phyloP scores from a whole-genome alignment of 2,329 filamentous ascomycete species.

The Fusarium miscanthi region DNA sequence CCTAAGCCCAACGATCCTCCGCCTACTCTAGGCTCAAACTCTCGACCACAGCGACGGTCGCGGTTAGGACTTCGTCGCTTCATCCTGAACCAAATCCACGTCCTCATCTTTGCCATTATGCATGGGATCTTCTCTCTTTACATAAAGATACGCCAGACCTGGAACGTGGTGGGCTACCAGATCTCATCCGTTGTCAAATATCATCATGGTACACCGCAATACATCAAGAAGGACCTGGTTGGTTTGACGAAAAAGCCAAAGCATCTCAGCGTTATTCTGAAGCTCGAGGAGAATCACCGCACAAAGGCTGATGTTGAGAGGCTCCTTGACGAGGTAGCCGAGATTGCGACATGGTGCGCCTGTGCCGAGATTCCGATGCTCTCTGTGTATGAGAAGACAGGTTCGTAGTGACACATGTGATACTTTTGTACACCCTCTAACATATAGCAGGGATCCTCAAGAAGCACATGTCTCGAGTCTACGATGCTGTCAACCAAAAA shows the following conservation, averaged over 20 bases:
- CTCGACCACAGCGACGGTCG: constrained; percentile 49
- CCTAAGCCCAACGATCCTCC: constrained; percentile 51
- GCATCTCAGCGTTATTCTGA: constrained; percentile 88
- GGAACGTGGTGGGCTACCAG: constrained; percentile 81
- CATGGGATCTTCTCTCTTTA: constrained; percentile 90
- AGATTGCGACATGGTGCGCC: constrained; percentile 92
- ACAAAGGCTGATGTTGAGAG: constrained; percentile 81
- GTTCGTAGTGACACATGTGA: constrained; percentile 57
- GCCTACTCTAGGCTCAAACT: constrained; percentile 25
- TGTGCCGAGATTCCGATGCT: constrained; percentile 88
- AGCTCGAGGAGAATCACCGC: constrained; percentile 75
- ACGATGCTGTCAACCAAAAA: constrained; percentile 81
- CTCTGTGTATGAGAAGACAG: constrained; percentile 92
- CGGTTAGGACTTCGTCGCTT: constrained; percentile 70
- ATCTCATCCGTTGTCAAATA: constrained; percentile 87
- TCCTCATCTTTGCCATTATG: constrained; percentile 74
- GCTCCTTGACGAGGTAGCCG: constrained; percentile 89
- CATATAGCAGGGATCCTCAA: constrained; percentile 79
- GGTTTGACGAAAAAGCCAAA: constrained; percentile 78
- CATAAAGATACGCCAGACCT: constrained; percentile 82
- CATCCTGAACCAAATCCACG: constrained; percentile 70
- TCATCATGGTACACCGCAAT: constrained; percentile 93
- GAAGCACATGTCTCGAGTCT: constrained; percentile 85
- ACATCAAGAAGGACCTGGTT: constrained; percentile 89
- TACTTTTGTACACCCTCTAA: constrained; percentile 14